Base-by-base conservation (phyloP, 805 yeast species). In the Starmerella kuoi region DNA sequence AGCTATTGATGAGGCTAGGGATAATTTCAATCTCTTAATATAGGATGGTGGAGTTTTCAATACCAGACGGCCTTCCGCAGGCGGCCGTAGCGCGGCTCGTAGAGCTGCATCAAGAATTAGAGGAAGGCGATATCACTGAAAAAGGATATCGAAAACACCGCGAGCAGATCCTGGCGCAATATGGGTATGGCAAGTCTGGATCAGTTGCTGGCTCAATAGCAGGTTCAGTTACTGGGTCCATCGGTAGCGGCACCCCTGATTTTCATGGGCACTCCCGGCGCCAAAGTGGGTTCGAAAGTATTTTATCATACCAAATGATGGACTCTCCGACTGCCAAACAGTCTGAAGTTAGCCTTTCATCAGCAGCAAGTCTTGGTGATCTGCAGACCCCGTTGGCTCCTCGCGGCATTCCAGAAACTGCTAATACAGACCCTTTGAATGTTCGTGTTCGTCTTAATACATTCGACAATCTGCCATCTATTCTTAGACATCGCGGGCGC, bases 401-500 rank as follows among this genome's bases (percentile, higher is more conserved):
- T 2, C 46, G 58, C 12, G 58, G 58, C 7, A 52, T 54, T 24
- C 58, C 56, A 9, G 58, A 54, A 20, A 47, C 55, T 2, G 56
- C 57, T 2, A 45, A 49, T 18, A 51, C 55, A 5, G 72, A 67
- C 31, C 66, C 68, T 3, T 55, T 61, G 36, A 62, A 61, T 36
- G 49, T 46, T n/a, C 41, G 52, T 2, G 55, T 53, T 8, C 50
- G 54, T 11, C 52, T 60, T 40, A 54, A 59, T 33, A 60, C 57
- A 35, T 69, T 72, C 45, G 81, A 76, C 42, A 74, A 79, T 42
- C 63, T 91, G 46, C 78, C 88, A 2, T 68, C 77, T 6, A 77
- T 85, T 14, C 63, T 91, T 44, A 66, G 87, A 34, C 78, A 76
- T 42, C 65, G 98, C 28, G 93, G 84, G 3, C 66, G 70, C 15